A percentile compares a stretch with the other conserved stretches of the same genome.
Conservation (phyloP, 805 yeast genomes). For the Suhomyces vadensis region DNA sequence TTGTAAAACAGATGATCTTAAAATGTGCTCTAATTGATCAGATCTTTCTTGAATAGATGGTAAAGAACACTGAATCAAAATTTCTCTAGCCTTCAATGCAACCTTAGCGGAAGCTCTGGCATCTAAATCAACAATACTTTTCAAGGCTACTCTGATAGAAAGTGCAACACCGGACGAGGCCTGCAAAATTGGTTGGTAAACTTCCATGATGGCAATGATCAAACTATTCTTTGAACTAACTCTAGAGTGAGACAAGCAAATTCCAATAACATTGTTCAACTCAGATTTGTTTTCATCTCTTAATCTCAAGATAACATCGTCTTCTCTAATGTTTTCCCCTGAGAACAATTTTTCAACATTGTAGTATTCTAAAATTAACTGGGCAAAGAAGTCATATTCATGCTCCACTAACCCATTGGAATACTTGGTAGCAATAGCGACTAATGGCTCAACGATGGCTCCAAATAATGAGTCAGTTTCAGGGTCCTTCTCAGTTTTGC, state of each 20-base stretch:
- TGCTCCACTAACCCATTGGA: constrained; percentile 77
- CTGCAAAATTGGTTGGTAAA: constrained; percentile 78
- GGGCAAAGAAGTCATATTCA: constrained; percentile 74
- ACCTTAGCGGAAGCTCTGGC: constrained; percentile 91
- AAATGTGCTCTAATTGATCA: constrained; percentile 94
- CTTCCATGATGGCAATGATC: constrained; percentile 78
- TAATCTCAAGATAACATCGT: constrained; percentile 80
- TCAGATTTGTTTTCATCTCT: constrained; percentile 86
- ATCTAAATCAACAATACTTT: constrained; percentile 82
- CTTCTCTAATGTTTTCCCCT: constrained; percentile 77
- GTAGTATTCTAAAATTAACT: constrained; percentile 69
- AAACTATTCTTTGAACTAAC: constrained; percentile 92
- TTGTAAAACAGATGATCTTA: constrained; percentile 87
- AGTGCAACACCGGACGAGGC: constrained; percentile 63
- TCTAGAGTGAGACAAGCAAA: constrained; percentile 86
- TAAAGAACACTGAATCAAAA: constrained; percentile 92
- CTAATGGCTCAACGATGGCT: constrained; percentile 70
- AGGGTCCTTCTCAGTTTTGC: constrained; percentile 55
- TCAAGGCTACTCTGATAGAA: constrained; percentile 69
- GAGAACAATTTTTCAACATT: constrained; percentile 76
- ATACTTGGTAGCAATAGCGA: constrained; percentile 68
- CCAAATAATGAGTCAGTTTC: constrained; percentile 53
- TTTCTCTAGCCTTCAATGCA: constrained; percentile 92
- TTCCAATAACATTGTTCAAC: constrained; percentile 66
- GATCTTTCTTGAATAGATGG: constrained; percentile 96